Evolutionary conservation across 768 basidiomycete genomes (phyloP).

Genomic region (Xanthoconium purpureum): DNA sequence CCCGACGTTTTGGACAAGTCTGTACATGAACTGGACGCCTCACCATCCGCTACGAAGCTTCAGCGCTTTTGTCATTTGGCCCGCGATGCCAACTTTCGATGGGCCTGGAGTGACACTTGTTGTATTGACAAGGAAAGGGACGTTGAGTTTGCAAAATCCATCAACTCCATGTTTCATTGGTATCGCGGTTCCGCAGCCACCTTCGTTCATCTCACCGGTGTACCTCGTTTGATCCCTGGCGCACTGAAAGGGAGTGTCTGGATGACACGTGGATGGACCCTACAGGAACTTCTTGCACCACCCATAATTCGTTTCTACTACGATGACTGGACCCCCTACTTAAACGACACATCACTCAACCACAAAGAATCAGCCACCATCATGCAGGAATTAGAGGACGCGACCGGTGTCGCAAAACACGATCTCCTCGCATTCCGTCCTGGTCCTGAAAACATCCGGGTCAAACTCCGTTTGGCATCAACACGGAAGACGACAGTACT

Average conservation of each 20-base stretch:
- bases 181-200: slow-evolving; percentile 16
- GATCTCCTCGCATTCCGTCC: slow-evolving; percentile 15
- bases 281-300: slow-evolving; percentile 24
- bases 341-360: slow-evolving; percentile 9
- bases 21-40: slow-evolving; percentile 7
- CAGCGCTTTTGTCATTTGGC: slow-evolving; percentile 17
- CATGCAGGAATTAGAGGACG: slow-evolving; percentile 15
- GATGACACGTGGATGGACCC: slow-evolving; percentile 24
- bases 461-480: slow-evolving; percentile 23
- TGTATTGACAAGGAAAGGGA: slow-evolving; percentile 21
- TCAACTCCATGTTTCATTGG: slow-evolving; percentile 24
- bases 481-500: slow-evolving; percentile 18
- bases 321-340: slow-evolving; percentile 20
- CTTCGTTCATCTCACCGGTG: slow-evolving; percentile 16
- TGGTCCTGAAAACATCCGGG: slow-evolving; percentile 1
- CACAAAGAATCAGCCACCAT: slow-evolving; percentile 16
- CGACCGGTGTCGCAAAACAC: background rate
- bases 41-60: slow-evolving; percentile 11
- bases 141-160: slow-evolving; percentile 17
- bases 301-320: slow-evolving; percentile 21
- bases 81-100: slow-evolving; percentile 7
- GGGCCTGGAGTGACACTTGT: slow-evolving; percentile 26
- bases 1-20: slow-evolving; percentile 11
- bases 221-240: slow-evolving; percentile 9
- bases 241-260: slow-evolving; percentile 12